Evolutionary conservation across 2,329 filamentous ascomycete genomes (phyloP).

Genomic region (Cyanodermella asteris): DNA sequence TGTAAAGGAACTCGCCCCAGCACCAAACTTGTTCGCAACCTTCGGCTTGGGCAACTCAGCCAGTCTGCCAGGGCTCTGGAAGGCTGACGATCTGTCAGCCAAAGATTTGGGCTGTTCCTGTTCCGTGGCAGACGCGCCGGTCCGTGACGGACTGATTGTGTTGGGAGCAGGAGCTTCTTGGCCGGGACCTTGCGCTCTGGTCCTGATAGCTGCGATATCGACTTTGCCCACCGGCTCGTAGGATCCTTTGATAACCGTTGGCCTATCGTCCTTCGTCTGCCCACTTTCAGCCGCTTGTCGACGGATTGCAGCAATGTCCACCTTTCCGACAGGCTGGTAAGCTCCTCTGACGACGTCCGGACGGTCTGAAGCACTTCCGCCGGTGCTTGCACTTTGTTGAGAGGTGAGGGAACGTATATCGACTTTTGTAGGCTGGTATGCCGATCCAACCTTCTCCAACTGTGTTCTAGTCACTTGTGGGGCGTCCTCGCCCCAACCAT

Average conservation of each 20-base stretch:
- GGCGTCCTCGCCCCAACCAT: constrained; percentile 89
- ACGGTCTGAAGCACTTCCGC: constrained; percentile 20
- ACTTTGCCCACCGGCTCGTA: constrained; percentile 95
- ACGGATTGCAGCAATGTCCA: constrained; percentile 86
- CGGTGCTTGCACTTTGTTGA: constrained; percentile 42
- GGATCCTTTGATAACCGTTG: constrained; percentile 67
- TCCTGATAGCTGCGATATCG: constrained; percentile 82
- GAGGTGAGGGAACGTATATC: constrained; percentile 71
- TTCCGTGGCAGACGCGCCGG: constrained; percentile 19
- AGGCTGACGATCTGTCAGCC: constrained; percentile 55
- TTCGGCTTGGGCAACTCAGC: constrained; percentile 86
- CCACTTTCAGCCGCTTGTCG: constrained; percentile 44
- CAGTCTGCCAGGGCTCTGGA: constrained; percentile 54
- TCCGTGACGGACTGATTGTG: constrained; percentile 19
- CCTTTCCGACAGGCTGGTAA: constrained; percentile 88
- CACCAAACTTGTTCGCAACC: constrained; percentile 69
- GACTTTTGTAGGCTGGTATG: constrained; percentile 89
- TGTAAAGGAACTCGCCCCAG: constrained; percentile 45
- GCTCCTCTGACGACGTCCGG: constrained; percentile 59
- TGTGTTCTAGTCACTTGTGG: constrained; percentile 73
- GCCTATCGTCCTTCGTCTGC: constrained; percentile 45
- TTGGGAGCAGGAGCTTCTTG: constrained; percentile 14
- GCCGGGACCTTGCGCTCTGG: constrained; percentile 49
- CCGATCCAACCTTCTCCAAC: constrained; percentile 75
- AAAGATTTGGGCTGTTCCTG: constrained; percentile 37